Evolutionary conservation across 768 basidiomycete genomes (phyloP), one percentile per base, ranked within the genome.

Genomic region (Sporobolomyces roseus): DNA sequence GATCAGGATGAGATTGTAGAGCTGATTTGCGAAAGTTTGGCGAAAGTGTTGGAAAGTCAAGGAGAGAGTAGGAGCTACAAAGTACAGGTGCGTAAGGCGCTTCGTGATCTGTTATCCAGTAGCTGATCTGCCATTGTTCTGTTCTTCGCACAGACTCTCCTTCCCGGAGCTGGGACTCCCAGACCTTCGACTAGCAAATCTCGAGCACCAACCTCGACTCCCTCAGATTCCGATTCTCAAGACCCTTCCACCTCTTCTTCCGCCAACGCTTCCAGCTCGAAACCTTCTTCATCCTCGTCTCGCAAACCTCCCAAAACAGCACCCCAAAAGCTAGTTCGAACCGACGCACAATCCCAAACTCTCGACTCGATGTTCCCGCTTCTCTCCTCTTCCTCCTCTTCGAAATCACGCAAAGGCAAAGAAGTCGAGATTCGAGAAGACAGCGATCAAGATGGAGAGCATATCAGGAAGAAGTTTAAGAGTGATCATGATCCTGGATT

Each of bases 291-390:
- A 3, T 52, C 68, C 54, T 46, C 38, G 21, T 14, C 63, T 3
- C 60, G 55, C 46, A 61, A 49, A 30, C 33, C 55, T 19, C 0
- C 25, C 30, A 66, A 70, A 27, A 38, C 51, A 19, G 58, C 63
- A 19, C 62, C 74, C 46, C 61, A 97, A 30, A 86, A 93, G 78
- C 94, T 96, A 83, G 89, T 97, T 60, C 86, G 94, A 63, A 93
- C 91, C 3, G 94, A 92, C 14, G 80, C 87, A 13, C 82, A 87
- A 50, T 90, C 93, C 65, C 85, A 93, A 41, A 98, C 93, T 0
- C 83, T 99, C 21, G 94, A 98, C 76, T 92, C 92, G 1, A 96
- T 97, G 91, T 89, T 97, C 68, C 87, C 88, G 2, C 82, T 89
- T 14, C 75, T 79, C 29, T 14, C 30, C 68, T 84, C 86, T 4